Percentiles rank a stretch among this genome's conserved stretches.
Evolutionary conservation across 768 basidiomycete genomes (phyloP).

Genomic region (Lentinula guzmanii): DNA sequence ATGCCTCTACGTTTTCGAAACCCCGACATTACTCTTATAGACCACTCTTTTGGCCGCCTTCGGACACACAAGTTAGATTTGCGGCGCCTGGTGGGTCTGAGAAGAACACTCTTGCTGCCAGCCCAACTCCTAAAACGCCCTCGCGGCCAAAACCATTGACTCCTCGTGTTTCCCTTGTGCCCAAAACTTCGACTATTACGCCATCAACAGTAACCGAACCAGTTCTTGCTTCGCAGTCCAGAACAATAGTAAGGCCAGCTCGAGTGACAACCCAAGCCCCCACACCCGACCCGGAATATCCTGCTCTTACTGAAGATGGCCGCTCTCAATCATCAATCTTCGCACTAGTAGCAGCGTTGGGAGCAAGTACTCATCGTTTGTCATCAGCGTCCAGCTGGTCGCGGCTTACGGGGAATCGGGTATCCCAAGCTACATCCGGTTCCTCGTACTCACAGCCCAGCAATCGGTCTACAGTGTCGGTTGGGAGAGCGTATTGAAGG

Average conservation of each 20-base stretch:
- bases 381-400: slow-evolving; percentile 18
- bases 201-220: not conserved
- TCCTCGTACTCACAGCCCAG: slow-evolving; percentile 8
- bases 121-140: slow-evolving; percentile 6
- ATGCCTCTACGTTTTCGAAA: slow-evolving; percentile 24
- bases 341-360: not conserved
- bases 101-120: slow-evolving; percentile 3
- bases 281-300: slow-evolving; percentile 13
- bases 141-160: not conserved
- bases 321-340: not conserved
- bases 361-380: slow-evolving; percentile 18
- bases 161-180: not conserved
- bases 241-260: not conserved
- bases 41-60: slow-evolving; percentile 19
- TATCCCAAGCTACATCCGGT: slow-evolving; percentile 2
- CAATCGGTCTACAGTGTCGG: slow-evolving; percentile 10
- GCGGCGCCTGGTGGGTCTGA: slow-evolving; percentile 13
- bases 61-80: slow-evolving; percentile 36
- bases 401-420: slow-evolving; percentile 7
- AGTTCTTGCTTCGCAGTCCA: not conserved
- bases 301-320: slow-evolving; percentile 10
- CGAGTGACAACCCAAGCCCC: not conserved
- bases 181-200: not conserved
- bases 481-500: slow-evolving; percentile 16
- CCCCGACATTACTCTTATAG: slow-evolving; percentile 19